phyloP scores from a whole-genome alignment of 768 basidiomycete species.

The Trametes sanguinea region DNA sequence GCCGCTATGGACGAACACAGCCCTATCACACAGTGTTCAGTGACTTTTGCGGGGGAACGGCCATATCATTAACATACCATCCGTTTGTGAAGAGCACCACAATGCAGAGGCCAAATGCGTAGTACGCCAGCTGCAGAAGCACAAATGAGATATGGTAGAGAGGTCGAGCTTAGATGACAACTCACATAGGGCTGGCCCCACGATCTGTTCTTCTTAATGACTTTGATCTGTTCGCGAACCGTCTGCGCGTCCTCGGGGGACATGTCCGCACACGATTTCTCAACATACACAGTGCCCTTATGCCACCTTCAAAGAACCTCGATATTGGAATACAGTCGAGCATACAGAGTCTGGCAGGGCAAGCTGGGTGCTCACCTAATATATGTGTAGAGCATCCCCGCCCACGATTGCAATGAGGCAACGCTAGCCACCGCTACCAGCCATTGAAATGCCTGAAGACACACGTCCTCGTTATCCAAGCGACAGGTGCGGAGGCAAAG shows the following conservation, averaged over 20 bases:
- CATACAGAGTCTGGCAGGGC: too few relatives aligned
- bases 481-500: neutral
- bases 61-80: slow-evolving; percentile 17
- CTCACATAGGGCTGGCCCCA: slow-evolving; percentile 32
- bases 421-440: slow-evolving; percentile 27
- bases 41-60: neutral
- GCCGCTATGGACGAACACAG: slow-evolving; percentile 30
- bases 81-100: slow-evolving; percentile 31
- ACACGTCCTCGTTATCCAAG: neutral
- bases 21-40: slow-evolving; percentile 9
- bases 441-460: slow-evolving; percentile 25
- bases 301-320: slow-evolving; percentile 20
- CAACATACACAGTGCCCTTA: slow-evolving; percentile 29
- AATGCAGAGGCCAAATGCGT: slow-evolving; percentile 29
- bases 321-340: too few relatives aligned
- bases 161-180: neutral
- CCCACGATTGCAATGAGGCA: slow-evolving; percentile 31
- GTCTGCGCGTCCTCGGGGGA: slow-evolving; percentile 1
- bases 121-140: slow-evolving; percentile 27
- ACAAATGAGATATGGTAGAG: too few relatives aligned
- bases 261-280: slow-evolving; percentile 17
- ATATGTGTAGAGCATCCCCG: slow-evolving; percentile 30
- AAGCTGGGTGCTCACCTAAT: slow-evolving; percentile 20
- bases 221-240: slow-evolving; percentile 20
- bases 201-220: slow-evolving; percentile 28